Percentiles rank a stretch among this genome's conserved stretches.
These are phyloP conservation scores for Coccomyxa sp. DNA, from an alignment of 139 green algal species.

Conservation along the genomic window DNA sequence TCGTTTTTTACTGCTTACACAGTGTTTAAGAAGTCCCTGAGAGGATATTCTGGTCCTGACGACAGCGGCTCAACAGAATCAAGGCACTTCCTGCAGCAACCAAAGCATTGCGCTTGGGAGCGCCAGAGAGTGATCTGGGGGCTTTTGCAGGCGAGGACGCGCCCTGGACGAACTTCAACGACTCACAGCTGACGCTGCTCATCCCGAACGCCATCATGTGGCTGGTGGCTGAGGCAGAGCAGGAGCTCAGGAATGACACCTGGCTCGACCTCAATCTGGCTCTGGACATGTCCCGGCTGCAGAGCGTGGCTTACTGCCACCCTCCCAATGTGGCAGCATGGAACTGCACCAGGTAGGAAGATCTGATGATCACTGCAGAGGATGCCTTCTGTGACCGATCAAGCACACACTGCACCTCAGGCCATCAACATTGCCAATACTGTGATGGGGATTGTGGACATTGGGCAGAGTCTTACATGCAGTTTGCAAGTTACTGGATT, in stretches of 20 bases:
- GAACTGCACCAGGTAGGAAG: conserved; percentile 80
- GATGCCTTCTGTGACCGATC: not conserved
- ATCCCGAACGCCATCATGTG: conserved; percentile 11
- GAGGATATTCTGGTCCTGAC: too few species aligned
- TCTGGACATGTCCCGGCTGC: conserved; percentile 35
- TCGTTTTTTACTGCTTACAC: too few species aligned
- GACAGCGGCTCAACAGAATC: too few species aligned
- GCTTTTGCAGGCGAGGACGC: not conserved
- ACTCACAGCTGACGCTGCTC: conserved; percentile 11
- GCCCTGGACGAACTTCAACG: conserved; percentile 12
- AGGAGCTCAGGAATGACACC: conserved; percentile 2
- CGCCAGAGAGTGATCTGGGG: not conserved
- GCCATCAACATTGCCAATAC: too few species aligned
- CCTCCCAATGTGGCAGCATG: conserved; percentile 42
- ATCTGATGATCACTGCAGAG: not conserved
- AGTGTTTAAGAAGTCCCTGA: too few species aligned
- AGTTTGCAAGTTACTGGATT: too few species aligned
- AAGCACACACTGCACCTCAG: too few species aligned
- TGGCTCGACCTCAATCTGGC: conserved; percentile 35
- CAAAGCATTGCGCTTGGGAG: too few species aligned
- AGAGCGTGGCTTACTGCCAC: conserved; percentile 67
- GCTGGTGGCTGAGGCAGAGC: conserved; percentile 18
- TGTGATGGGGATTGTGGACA: too few species aligned
- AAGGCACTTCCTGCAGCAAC: too few species aligned
- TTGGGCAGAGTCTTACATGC: too few species aligned